Evolutionary conservation across 192 early-diverging fungal genomes (phyloP).

Genomic region (Entophlyctis luteolus): DNA sequence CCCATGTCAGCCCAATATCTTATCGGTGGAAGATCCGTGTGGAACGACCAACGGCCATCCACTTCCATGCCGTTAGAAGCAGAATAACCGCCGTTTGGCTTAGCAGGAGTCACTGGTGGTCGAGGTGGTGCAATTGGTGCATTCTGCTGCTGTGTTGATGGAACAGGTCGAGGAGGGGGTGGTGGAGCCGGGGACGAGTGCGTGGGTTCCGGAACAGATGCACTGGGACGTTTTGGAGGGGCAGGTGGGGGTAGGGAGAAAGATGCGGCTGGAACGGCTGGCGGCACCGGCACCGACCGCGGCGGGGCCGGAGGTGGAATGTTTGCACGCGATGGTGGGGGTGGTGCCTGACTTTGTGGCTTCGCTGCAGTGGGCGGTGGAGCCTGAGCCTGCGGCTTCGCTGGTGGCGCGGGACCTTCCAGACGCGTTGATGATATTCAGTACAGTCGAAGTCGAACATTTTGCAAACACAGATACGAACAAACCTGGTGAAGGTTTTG

Average conservation of each 20-base stretch:
- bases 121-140: slow-evolving; percentile 9
- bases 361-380: not conserved
- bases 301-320: slow-evolving; percentile 19
- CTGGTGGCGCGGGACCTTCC: slow-evolving; percentile 1
- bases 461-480: no score
- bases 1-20: no score
- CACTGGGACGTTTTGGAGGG: slow-evolving; percentile 9
- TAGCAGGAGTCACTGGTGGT: slow-evolving; percentile 1
- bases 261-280: slow-evolving; percentile 5
- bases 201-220: slow-evolving; percentile 15
- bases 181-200: slow-evolving; percentile 17
- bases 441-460: no score
- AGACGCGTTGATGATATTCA: not conserved
- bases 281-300: not conserved
- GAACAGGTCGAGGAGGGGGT: slow-evolving; percentile 23
- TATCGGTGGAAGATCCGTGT: slow-evolving; percentile 47
- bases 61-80: slow-evolving; percentile 17
- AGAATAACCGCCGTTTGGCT: not conserved
- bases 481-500: slow-evolving; percentile 10
- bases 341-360: not conserved
- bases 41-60: slow-evolving; percentile 45
- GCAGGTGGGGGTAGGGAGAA: slow-evolving; percentile 17
- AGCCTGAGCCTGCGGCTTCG: slow-evolving; percentile 1
- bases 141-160: not conserved
- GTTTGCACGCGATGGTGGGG: slow-evolving; percentile 13